These are phyloP conservation scores for Microbotryum scabiosae DNA, from an alignment of 1,284 basidiomycete species.

Conservation along the genomic window DNA sequence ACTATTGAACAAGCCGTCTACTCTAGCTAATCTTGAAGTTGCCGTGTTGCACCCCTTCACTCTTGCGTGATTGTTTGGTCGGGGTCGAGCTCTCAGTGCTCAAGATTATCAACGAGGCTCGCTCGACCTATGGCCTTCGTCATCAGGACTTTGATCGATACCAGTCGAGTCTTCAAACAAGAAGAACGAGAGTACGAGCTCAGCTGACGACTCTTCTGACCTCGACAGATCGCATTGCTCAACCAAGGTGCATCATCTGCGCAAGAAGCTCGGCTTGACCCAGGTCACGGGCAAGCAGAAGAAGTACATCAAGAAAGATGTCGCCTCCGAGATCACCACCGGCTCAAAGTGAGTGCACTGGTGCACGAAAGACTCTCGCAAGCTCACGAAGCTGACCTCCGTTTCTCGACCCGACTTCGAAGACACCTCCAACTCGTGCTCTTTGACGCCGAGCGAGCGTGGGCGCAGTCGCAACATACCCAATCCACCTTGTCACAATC, in stretches of 20 bases:
- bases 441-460: constrained; percentile 49
- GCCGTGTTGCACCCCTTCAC: no score
- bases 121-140: constrained; percentile 33
- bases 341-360: constrained; percentile 41
- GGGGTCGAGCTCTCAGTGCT: constrained; percentile 22
- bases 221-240: constrained; percentile 24
- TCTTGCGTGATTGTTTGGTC: neutral
- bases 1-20: no score
- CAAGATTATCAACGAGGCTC: constrained; percentile 28
- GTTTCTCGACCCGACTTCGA: constrained; percentile 43
- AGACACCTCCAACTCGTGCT: constrained; percentile 56
- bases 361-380: constrained; percentile 58
- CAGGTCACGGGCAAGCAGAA: constrained; percentile 46
- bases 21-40: no score
- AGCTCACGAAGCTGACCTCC: constrained; percentile 36
- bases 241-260: constrained; percentile 28
- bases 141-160: constrained; percentile 33
- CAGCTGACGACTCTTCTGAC: neutral
- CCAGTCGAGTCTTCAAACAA: constrained; percentile 10
- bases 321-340: constrained; percentile 18
- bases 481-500: constrained; percentile 10
- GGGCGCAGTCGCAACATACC: constrained; percentile 29
- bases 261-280: constrained; percentile 18
- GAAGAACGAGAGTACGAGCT: no score
- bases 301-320: constrained; percentile 52